Evolutionary conservation across 768 basidiomycete species (phyloP).

Genomic region (Russula sp.): DNA sequence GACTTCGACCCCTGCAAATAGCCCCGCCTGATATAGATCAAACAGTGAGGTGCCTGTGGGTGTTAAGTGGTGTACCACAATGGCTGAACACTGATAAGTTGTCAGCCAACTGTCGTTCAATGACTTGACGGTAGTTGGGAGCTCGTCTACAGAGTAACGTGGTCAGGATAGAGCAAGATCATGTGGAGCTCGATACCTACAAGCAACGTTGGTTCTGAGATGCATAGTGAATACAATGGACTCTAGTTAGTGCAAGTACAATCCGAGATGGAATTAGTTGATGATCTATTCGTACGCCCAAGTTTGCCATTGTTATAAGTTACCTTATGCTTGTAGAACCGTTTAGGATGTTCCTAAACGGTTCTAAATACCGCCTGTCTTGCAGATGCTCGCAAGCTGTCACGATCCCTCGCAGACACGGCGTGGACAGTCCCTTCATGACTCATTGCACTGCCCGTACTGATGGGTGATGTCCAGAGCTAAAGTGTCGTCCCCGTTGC

Average conservation of each 20-base stretch:
- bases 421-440: too few species aligned
- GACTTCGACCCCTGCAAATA: constrained; percentile 15
- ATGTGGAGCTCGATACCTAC: not conserved
- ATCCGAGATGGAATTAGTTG: not conserved
- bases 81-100: constrained; percentile 20
- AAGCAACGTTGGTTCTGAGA: constrained; percentile 17
- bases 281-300: not conserved
- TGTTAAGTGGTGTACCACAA: not conserved
- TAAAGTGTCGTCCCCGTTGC: too few species aligned
- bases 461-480: too few species aligned
- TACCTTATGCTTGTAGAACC: too few species aligned
- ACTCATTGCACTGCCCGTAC: too few species aligned
- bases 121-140: constrained; percentile 19
- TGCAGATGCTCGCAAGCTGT: too few species aligned
- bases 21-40: not conserved
- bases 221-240: constrained; percentile 4
- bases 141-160: constrained; percentile 12
- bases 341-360: too few species aligned
- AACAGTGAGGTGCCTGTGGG: too few species aligned
- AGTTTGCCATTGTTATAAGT: constrained; percentile 6
- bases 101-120: constrained; percentile 18
- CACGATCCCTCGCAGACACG: too few species aligned
- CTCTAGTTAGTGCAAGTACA: not conserved
- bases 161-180: not conserved
- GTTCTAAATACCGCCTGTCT: too few species aligned